These are phyloP conservation scores for Neodidymelliopsis sp. DNA, from an alignment of 2,329 filamentous ascomycete genomes.

Conservation along the genomic window DNA sequence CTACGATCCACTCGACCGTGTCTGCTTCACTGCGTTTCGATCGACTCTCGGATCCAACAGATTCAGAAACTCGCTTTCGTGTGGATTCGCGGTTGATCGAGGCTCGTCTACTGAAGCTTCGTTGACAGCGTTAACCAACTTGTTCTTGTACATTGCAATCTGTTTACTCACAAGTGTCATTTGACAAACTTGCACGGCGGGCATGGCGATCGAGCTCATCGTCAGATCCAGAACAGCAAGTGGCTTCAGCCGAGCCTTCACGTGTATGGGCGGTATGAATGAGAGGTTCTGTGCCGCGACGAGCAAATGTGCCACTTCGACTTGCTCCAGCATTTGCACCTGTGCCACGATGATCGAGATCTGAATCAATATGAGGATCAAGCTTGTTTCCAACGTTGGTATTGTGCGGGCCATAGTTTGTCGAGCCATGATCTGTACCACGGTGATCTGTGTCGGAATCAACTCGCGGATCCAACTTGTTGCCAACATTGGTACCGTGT, in stretches of 20 bases:
- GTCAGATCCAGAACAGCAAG: slow-evolving; percentile 2
- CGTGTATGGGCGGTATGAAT: background rate
- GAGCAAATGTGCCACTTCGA: background rate
- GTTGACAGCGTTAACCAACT: slow-evolving; percentile 35
- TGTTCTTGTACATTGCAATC: slow-evolving; percentile 36
- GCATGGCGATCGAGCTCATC: slow-evolving; percentile 2
- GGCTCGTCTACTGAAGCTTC: slow-evolving; percentile 2
- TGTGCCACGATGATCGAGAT: background rate
- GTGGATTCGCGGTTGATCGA: slow-evolving; percentile 16
- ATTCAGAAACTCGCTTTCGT: slow-evolving; percentile 23
- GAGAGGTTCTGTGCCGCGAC: slow-evolving; percentile 10
- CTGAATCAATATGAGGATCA: slow-evolving; percentile 1
- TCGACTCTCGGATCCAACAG: slow-evolving; percentile 29
- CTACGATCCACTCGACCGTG: slow-evolving; percentile 1
- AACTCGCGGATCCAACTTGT: slow-evolving; percentile 22
- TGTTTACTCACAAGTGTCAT: slow-evolving; percentile 14
- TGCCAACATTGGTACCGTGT: slow-evolving; percentile 14
- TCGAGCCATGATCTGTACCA: slow-evolving; percentile 9
- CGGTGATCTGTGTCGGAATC: background rate
- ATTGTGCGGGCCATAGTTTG: slow-evolving; percentile 11
- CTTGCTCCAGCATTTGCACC: background rate
- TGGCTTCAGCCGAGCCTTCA: background rate
- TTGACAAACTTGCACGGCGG: background rate
- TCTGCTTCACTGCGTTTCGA: slow-evolving; percentile 10
- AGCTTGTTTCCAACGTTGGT: slow-evolving; percentile 8